A percentile compares a stretch with the other conserved stretches of the same genome.
These are phyloP conservation scores for Vaccinium vitisidaea DNA, from an alignment of 148 eudicot species.

Conservation along the genomic window DNA sequence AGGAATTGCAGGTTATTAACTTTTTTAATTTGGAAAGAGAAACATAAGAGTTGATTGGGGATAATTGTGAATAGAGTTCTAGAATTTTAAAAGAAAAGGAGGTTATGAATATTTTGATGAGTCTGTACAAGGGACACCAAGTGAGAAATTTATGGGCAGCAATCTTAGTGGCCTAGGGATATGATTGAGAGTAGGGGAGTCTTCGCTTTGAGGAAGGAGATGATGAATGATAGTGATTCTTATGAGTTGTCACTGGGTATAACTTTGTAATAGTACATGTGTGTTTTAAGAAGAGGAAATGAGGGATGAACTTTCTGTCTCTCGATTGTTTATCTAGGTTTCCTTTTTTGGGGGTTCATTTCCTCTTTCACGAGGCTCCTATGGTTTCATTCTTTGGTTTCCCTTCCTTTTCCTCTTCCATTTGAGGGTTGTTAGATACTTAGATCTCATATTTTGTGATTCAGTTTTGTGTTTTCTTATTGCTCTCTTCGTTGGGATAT, in stretches of 20 bases:
- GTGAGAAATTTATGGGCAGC: neutral
- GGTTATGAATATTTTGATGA: neutral
- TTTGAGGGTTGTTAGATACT: neutral
- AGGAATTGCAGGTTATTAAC: neutral
- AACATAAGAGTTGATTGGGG: neutral
- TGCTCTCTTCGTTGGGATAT: neutral
- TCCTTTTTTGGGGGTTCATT: neutral
- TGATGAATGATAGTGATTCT: constrained; percentile 1
- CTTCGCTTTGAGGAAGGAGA: neutral
- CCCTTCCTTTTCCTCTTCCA: neutral
- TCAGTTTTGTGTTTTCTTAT: neutral
- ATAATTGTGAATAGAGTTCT: neutral
- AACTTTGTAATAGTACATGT: neutral
- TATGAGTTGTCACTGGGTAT: neutral
- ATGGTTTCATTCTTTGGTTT: neutral
- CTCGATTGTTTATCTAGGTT: neutral
- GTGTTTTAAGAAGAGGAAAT: neutral
- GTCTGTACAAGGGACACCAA: neutral
- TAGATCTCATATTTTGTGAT: neutral
- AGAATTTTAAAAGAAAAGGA: neutral
- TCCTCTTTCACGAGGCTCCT: neutral
- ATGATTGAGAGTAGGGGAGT: neutral
- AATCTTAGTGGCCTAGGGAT: neutral
- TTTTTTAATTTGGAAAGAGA: neutral
- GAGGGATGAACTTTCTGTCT: neutral